Conservation (phyloP, 177 flowering plant genomes). For the Vitis hybrid region DNA sequence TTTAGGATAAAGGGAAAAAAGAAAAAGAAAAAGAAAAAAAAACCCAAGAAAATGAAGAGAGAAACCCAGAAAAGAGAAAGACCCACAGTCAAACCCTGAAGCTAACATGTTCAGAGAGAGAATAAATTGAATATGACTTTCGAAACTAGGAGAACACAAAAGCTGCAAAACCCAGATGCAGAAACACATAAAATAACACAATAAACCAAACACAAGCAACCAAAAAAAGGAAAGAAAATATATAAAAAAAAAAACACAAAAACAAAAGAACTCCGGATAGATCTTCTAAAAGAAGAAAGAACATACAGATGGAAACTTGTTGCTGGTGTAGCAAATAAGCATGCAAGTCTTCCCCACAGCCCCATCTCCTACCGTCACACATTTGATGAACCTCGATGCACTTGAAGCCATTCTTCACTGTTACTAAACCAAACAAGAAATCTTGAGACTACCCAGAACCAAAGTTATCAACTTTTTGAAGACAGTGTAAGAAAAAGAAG, state of each 20-base stretch:
- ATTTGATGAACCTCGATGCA: slow-evolving; percentile 88
- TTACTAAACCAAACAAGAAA: no score
- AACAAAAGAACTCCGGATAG: slow-evolving; percentile 17
- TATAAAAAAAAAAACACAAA: neutral
- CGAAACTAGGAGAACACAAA: slow-evolving; percentile 5
- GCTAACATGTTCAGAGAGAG: neutral
- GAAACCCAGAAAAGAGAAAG: neutral
- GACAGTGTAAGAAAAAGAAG: slow-evolving; percentile 14
- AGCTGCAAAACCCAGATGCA: slow-evolving; percentile 27
- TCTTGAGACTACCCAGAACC: no score
- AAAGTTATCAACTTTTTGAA: slow-evolving; percentile 12
- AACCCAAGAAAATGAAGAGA: neutral
- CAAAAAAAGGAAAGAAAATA: slow-evolving; percentile 4
- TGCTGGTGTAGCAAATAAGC: slow-evolving; percentile 94
- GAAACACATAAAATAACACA: neutral
- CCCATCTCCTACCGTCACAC: slow-evolving; percentile 94
- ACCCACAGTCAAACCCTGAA: slow-evolving; percentile 9
- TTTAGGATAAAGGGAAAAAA: neutral
- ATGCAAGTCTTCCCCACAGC: slow-evolving; percentile 95
- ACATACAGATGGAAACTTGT: slow-evolving; percentile 90
- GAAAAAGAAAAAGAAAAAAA: neutral
- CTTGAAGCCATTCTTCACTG: slow-evolving; percentile 55
- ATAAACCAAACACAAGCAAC: neutral
- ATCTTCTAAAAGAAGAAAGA: neutral
- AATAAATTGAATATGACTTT: neutral